phyloP scores from a whole-genome alignment of 768 basidiomycete genomes.

The Krasilnikovozyma curviuscula region DNA sequence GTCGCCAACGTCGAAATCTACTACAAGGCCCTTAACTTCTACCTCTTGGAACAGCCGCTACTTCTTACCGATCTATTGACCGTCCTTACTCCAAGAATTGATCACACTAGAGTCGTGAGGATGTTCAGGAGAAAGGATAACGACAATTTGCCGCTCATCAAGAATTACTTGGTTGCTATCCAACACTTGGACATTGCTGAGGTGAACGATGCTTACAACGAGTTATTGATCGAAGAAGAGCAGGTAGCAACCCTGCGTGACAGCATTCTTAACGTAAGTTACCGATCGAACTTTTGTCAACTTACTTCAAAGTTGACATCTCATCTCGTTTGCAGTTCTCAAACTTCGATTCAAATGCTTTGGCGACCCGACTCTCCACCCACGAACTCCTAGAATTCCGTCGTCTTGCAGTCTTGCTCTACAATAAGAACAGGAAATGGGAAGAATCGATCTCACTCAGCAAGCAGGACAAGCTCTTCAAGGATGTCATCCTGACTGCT shows the following conservation, averaged over 20 bases:
- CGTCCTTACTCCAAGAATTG: constrained; percentile 80
- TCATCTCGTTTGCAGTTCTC: constrained; percentile 37
- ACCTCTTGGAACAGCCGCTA: constrained; percentile 79
- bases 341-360: constrained; percentile 79
- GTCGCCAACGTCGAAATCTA: constrained; percentile 97
- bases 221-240: constrained; percentile 95
- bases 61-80: constrained; percentile 82
- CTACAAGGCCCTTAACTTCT: constrained; percentile 87
- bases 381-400: constrained; percentile 91
- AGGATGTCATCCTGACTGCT: constrained; percentile 86
- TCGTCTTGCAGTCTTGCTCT: constrained; percentile 77
- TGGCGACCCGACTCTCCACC: constrained; percentile 67
- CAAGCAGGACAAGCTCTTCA: constrained; percentile 92
- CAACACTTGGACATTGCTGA: constrained; percentile 92
- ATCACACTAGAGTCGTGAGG: constrained; percentile 84
- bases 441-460: constrained; percentile 88
- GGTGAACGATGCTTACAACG: constrained; percentile 95
- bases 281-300: background rate
- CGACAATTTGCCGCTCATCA: constrained; percentile 87
- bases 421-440: constrained; percentile 96
- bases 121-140: constrained; percentile 66
- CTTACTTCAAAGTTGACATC: background rate
- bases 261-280: constrained; percentile 58
- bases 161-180: constrained; percentile 88
- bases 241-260: constrained; percentile 95